Conservation (phyloP, 352 stramenopile species). For the Peronosclerospora sorghi region DNA sequence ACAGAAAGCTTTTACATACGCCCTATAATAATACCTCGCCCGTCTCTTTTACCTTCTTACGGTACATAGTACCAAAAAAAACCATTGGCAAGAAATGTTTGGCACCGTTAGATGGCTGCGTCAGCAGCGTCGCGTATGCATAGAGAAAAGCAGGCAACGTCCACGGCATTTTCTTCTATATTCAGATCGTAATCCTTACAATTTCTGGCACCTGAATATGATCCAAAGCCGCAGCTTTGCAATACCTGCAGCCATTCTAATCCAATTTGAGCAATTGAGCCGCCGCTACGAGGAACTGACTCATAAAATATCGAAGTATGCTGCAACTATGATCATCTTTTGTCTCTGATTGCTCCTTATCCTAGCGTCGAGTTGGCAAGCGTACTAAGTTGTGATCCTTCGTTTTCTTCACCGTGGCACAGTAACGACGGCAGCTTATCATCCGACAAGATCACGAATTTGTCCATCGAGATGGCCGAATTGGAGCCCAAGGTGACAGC, state of each 20-base stretch:
- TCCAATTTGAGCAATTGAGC: slow-evolving; percentile 52
- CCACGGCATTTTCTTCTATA: no score
- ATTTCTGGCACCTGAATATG: not conserved
- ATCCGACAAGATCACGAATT: slow-evolving; percentile 57
- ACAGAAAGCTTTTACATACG: no score
- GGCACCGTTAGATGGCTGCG: no score
- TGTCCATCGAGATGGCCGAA: slow-evolving; percentile 80
- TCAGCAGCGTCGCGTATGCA: no score
- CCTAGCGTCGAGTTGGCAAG: no score
- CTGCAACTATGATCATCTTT: not conserved
- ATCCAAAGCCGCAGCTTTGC: slow-evolving; percentile 34
- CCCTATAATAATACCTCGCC: no score
- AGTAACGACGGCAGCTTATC: slow-evolving; percentile 72
- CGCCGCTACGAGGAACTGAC: slow-evolving; percentile 55
- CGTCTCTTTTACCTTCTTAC: no score
- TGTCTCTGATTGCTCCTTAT: not conserved
- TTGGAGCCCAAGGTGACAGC: slow-evolving; percentile 61
- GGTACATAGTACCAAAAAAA: no score
- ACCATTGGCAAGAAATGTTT: no score
- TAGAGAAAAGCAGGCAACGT: no score
- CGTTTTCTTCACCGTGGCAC: not conserved
- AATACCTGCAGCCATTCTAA: slow-evolving; percentile 65
- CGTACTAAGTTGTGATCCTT: slow-evolving; percentile 1
- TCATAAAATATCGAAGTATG: slow-evolving; percentile 50
- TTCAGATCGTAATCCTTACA: no score